Percentiles rank a stretch among this genome's conserved stretches.
phyloP scores from a whole-genome alignment of 257 asterid species.

The Solanum sitiens region DNA sequence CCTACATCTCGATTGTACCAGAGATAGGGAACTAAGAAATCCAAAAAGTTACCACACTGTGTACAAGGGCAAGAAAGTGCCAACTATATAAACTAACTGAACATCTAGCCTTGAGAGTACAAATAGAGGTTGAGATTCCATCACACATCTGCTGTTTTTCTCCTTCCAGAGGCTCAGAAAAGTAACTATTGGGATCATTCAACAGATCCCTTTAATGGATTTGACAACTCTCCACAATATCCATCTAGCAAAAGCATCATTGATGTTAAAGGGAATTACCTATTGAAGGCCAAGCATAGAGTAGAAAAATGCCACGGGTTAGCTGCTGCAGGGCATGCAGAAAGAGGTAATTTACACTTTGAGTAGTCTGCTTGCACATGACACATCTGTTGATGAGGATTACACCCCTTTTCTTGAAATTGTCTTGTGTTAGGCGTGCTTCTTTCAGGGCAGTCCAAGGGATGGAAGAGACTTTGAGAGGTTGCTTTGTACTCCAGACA shows the following conservation, averaged over 20 bases:
- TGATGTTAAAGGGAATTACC: background rate
- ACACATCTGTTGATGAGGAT: background rate
- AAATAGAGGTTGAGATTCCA: background rate
- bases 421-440: background rate
- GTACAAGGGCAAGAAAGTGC: background rate
- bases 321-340: background rate
- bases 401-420: background rate
- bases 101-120: background rate
- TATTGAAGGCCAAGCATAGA: background rate
- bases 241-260: background rate
- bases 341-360: background rate
- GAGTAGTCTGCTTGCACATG: background rate
- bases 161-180: background rate
- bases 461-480: background rate
- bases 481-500: background rate
- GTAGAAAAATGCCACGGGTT: background rate
- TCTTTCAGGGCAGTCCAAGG: background rate
- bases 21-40: background rate
- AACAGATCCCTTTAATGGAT: background rate
- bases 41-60: background rate
- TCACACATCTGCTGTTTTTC: background rate
- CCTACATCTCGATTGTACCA: background rate
- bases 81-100: background rate
- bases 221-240: background rate
- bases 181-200: background rate